Evolutionary conservation across 495 filamentous ascomycete species (phyloP).

Genomic region (Aspergillus mulundensis): DNA sequence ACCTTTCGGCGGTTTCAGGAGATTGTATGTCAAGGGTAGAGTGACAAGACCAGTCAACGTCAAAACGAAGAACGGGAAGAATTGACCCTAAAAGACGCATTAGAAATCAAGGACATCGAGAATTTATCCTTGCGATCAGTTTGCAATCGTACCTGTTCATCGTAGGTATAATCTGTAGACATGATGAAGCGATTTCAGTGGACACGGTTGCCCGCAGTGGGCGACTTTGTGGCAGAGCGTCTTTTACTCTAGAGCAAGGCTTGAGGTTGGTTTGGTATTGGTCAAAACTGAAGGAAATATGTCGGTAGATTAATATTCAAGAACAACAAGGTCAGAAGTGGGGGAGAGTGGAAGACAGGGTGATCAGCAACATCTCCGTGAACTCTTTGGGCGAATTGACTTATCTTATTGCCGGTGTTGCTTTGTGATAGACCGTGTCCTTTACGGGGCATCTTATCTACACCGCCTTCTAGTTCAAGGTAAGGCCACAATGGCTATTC

Average conservation of each 20-base stretch:
- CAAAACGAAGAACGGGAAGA: conserved; percentile 98
- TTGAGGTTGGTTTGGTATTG: background rate
- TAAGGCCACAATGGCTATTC: conserved; percentile 6
- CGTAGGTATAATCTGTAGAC: conserved; percentile 97
- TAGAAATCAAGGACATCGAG: background rate
- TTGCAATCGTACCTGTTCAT: conserved; percentile 67
- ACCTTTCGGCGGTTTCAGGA: conserved; percentile 75
- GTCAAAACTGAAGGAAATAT: background rate
- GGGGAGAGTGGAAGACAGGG: conserved; percentile 27
- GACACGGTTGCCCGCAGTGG: conserved; percentile 37
- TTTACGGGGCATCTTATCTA: conserved; percentile 16
- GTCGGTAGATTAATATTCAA: background rate
- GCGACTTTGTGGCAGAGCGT: conserved; percentile 12
- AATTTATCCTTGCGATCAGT: background rate
- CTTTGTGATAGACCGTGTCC: conserved; percentile 31
- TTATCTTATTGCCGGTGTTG: conserved; percentile 17
- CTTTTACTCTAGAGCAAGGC: background rate
- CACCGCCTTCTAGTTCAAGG: conserved; percentile 25
- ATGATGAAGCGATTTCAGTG: conserved; percentile 53
- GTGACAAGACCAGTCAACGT: conserved; percentile 85
- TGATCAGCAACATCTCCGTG: conserved; percentile 15
- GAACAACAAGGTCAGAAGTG: background rate
- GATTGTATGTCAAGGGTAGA: conserved; percentile 82
- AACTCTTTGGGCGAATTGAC: background rate
- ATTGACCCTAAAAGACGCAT: conserved; percentile 65